Conservation (phyloP, 768 basidiomycete genomes). For the Lactarius hengduanensis region DNA sequence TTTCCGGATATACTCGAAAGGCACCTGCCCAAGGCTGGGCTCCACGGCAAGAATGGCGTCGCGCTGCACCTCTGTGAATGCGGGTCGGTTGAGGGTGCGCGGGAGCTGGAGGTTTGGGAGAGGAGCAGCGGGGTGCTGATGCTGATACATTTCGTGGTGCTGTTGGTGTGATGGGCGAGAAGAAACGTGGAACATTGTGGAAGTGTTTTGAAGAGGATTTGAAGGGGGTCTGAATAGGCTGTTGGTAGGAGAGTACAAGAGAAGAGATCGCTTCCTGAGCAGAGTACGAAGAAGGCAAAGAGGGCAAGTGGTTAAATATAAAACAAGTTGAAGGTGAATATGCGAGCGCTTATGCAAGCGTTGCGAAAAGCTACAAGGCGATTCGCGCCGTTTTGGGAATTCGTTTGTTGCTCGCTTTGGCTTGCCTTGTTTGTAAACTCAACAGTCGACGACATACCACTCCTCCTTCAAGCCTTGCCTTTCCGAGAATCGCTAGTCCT, state of each 20-base stretch:
- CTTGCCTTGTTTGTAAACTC: not conserved
- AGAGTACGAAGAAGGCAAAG: constrained; percentile 20
- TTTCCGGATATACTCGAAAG: constrained; percentile 65
- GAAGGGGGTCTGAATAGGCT: not conserved
- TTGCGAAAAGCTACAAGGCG: constrained; percentile 24
- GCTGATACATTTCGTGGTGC: constrained; percentile 28
- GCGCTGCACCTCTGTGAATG: constrained; percentile 53
- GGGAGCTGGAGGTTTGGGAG: constrained; percentile 60
- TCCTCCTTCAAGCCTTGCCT: constrained; percentile 21
- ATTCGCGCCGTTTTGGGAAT: constrained; percentile 26
- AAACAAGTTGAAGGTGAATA: constrained; percentile 17
- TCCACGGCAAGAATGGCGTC: constrained; percentile 56
- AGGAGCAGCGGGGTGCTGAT: constrained; percentile 28
- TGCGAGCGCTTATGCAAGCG: constrained; percentile 17
- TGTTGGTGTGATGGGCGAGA: constrained; percentile 24
- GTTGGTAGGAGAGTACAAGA: not conserved
- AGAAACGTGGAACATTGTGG: constrained; percentile 27
- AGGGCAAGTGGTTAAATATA: constrained; percentile 26
- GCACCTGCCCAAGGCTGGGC: constrained; percentile 49
- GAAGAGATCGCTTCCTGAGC: constrained; percentile 27
- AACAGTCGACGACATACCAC: not conserved
- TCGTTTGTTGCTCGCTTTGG: constrained; percentile 28
- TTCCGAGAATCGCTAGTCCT: constrained; percentile 16
- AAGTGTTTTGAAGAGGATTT: not conserved
- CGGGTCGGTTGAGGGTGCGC: constrained; percentile 64